A percentile compares a stretch with the other conserved stretches of the same genome.
Conservation (phyloP, 306 rosid genomes). For the Erythrophleum fordii region DNA sequence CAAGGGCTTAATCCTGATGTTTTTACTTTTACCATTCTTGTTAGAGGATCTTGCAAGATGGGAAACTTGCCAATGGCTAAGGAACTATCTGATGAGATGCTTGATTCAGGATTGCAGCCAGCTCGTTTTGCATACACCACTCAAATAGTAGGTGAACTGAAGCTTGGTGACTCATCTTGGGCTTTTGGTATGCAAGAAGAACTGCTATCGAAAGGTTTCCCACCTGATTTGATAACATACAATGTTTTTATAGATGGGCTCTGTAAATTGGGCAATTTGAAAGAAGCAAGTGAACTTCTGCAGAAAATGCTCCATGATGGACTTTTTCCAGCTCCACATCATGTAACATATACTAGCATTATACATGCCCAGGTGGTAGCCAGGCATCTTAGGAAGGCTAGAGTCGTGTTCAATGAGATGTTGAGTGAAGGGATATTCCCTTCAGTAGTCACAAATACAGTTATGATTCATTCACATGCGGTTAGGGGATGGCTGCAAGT, state of each 20-base stretch:
- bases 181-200: constrained; percentile 76
- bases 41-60: constrained; percentile 59
- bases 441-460: constrained; percentile 77
- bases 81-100: constrained; percentile 72
- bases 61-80: constrained; percentile 69
- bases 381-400: constrained; percentile 63
- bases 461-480: constrained; percentile 71
- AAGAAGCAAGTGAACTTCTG: constrained; percentile 57
- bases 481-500: constrained; percentile 53
- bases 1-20: constrained; percentile 67
- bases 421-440: constrained; percentile 60
- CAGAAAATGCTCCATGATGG: constrained; percentile 58
- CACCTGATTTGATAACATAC: constrained; percentile 69
- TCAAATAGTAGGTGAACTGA: constrained; percentile 64
- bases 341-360: constrained; percentile 72
- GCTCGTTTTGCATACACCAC: constrained; percentile 70
- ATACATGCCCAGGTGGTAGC: constrained; percentile 66
- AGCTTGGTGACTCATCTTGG: constrained; percentile 58
- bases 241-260: constrained; percentile 68
- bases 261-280: constrained; percentile 56
- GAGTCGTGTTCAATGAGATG: constrained; percentile 62
- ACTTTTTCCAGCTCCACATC: constrained; percentile 70
- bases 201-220: constrained; percentile 64
- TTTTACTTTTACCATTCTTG: constrained; percentile 67
- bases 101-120: constrained; percentile 61